Percentiles rank a stretch among this genome's conserved stretches.
Conservation (phyloP, 2,329 filamentous ascomycete species). For the Tolypocladium inflatum region DNA sequence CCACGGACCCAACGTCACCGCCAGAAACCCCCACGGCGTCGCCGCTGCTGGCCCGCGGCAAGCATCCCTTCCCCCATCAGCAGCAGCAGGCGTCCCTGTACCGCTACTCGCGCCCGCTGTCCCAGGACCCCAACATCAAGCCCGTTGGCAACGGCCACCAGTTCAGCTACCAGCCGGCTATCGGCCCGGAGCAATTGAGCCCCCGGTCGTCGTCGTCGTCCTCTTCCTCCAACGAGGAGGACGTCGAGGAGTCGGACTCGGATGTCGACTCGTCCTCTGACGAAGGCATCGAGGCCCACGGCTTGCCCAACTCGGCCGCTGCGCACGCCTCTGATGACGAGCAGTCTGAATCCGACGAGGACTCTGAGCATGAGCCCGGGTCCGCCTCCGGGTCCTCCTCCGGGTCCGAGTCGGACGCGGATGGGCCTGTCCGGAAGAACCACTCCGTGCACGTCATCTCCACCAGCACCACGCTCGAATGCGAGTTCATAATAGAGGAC, state of each 20-base stretch:
- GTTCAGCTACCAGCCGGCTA: conserved; percentile 28
- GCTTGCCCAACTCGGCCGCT: neutral
- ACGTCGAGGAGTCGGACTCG: conserved; percentile 10
- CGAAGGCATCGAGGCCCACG: neutral
- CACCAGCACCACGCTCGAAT: conserved; percentile 8
- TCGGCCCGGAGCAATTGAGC: conserved; percentile 25
- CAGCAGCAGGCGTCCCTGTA: conserved; percentile 21
- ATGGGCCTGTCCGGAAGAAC: neutral
- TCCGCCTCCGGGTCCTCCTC: neutral
- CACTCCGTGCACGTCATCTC: conserved; percentile 9
- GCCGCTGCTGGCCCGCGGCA: conserved; percentile 23
- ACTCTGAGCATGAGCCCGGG: conserved; percentile 4
- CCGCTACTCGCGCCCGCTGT: conserved; percentile 18
- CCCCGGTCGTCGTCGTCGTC: conserved; percentile 25
- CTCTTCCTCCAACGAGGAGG: conserved; percentile 14
- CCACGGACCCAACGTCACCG: conserved; percentile 33
- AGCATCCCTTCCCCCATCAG: conserved; percentile 7
- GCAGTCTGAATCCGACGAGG: conserved; percentile 8
- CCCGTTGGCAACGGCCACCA: conserved; percentile 31
- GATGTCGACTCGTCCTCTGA: conserved; percentile 9
- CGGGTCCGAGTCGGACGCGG: conserved; percentile 11
- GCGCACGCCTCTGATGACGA: neutral
- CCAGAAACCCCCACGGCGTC: conserved; percentile 35
- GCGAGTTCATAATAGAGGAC: conserved; percentile 34
- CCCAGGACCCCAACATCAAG: conserved; percentile 29